Evolutionary conservation across 1,139 yeast genomes (phyloP).

Genomic region (Lipomyces yarrowii): DNA sequence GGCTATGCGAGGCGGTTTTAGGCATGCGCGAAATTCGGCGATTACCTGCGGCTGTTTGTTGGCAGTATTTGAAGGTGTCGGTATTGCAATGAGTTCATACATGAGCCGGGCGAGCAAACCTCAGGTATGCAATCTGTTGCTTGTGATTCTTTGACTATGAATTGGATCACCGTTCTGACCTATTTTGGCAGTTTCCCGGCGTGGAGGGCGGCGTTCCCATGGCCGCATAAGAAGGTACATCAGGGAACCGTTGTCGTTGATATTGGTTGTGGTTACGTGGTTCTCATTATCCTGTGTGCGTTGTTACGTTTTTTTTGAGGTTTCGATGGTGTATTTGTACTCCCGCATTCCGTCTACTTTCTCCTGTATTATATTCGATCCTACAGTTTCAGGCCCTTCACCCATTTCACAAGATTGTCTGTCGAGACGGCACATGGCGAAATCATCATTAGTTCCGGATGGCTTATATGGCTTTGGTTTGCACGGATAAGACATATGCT

Average conservation of each 20-base stretch:
- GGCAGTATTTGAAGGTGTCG: slow-evolving; percentile 98
- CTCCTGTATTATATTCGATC: background rate
- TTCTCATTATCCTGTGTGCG: background rate
- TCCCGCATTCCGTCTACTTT: background rate
- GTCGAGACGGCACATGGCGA: background rate
- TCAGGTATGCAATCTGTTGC: slow-evolving; percentile 30
- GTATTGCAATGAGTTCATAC: slow-evolving; percentile 90
- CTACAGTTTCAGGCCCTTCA: background rate
- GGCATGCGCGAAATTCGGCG: slow-evolving; percentile 94
- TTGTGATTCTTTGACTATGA: background rate
- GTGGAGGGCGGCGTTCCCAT: slow-evolving; percentile 2
- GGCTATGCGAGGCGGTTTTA: slow-evolving; percentile 99
- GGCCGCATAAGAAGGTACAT: background rate
- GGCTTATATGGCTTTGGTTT: background rate
- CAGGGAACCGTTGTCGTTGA: background rate
- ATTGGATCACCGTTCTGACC: background rate
- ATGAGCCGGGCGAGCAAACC: slow-evolving; percentile 86
- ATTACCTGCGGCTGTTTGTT: slow-evolving; percentile 96
- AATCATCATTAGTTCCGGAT: background rate
- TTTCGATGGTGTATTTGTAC: background rate
- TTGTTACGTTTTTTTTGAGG: background rate
- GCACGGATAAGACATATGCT: background rate
- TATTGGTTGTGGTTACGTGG: background rate
- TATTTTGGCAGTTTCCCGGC: slow-evolving; percentile 1
- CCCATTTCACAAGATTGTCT: background rate